Base-by-base conservation (phyloP, 257 asterid genomes). In the Fraxinus excelsior region DNA sequence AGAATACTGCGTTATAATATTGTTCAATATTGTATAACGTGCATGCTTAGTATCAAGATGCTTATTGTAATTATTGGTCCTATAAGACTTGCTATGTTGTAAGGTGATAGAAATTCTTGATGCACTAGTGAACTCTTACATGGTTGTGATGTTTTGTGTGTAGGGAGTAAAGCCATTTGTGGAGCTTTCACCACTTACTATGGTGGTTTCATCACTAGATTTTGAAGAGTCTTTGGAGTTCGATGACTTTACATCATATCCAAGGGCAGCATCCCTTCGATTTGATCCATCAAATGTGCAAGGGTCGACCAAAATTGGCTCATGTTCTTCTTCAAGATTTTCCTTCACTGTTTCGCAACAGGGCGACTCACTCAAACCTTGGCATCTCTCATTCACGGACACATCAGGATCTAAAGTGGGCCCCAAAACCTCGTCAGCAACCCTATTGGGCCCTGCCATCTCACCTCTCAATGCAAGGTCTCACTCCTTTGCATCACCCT, bases 271-370 rank as follows among this genome's bases (percentile, higher is more conserved):
- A 12, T 94, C 97, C 5, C 79, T 91, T 28, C 87, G 98, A 53
- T 95, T 90, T 67, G 87, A 91, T 44, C 80, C 94, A 1, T 82
- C 94, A 0, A 80, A 94, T 0, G 73, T 82, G 8, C 71, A 87
- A 2, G 85, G 90, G 1, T 67, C 90, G 12, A 81, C 87, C 56
- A 88, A 87, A 77, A 83, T 88, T 12, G 99, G 97, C 9, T 79
- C 97, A 3, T 90, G 97, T 80, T 87, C 98, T 1, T 96, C 99
- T 9, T 86, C 98, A 0, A 81, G 99, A 58, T 96, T 96, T 53
- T 81, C 99, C 2, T 96, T 96, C 86, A 91, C 97, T 0, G 99
- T 96, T 4, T 89, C 98, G 1, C 99, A 90, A 23, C 96, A 90
- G 14, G 79, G 82, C 37, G 97, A 96, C 74, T 90, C 99, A 0